A percentile compares a stretch with the other conserved stretches of the same genome.
phyloP scores from a whole-genome alignment of 805 yeast species.

The Pichia paraexigua region DNA sequence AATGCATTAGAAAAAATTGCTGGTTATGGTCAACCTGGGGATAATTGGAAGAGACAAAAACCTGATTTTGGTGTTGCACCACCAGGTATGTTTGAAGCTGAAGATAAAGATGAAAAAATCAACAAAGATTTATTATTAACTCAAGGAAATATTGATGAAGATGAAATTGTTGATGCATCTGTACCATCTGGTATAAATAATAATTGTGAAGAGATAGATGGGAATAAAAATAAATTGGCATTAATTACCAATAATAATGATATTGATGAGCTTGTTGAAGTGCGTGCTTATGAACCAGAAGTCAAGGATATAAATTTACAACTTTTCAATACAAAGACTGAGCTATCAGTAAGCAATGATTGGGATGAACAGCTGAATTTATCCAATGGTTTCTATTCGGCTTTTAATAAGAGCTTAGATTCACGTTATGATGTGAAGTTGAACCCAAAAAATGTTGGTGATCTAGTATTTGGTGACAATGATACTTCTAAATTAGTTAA shows the following conservation, averaged over 20 bases:
- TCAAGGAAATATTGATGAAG: neutral
- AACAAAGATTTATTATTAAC: neutral
- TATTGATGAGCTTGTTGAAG: conserved; percentile 39
- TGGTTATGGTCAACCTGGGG: conserved; percentile 12
- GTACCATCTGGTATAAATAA: conserved; percentile 1
- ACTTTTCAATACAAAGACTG: conserved; percentile 33
- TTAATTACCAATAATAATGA: neutral
- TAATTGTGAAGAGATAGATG: conserved; percentile 3
- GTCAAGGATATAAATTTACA: conserved; percentile 39
- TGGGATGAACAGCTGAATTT: conserved; percentile 61
- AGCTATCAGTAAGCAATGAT: conserved; percentile 43
- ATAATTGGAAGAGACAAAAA: conserved; percentile 25
- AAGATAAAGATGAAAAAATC: conserved; percentile 14
- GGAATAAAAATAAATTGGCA: conserved; percentile 3
- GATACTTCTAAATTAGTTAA: conserved; percentile 12
- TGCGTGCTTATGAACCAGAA: conserved; percentile 67
- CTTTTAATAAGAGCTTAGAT: conserved; percentile 21
- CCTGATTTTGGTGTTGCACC: conserved; percentile 11
- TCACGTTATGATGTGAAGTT: conserved; percentile 10
- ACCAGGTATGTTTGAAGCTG: conserved; percentile 26
- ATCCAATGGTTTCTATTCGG: conserved; percentile 39
- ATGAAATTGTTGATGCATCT: conserved; percentile 6
- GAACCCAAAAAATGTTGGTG: conserved; percentile 16
- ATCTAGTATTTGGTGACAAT: conserved; percentile 14
- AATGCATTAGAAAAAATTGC: conserved; percentile 19